Conservation (phyloP, 441 rosid species). For the Erodium moschatum region DNA sequence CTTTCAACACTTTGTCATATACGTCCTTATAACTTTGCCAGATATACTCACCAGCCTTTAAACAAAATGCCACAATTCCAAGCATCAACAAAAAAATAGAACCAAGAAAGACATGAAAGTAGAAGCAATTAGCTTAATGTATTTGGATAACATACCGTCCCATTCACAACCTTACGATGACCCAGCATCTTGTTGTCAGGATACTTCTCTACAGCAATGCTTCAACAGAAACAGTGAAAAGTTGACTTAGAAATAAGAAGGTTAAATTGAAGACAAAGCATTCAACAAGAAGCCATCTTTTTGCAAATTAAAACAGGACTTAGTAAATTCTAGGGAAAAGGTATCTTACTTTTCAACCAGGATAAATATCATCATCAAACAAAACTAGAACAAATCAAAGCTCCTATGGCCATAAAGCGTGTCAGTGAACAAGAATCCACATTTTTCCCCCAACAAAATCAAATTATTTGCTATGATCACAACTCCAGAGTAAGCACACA, state of each 20-base stretch:
- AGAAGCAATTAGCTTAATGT: background rate
- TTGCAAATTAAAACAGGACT: background rate
- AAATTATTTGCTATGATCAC: background rate
- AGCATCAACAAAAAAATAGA: background rate
- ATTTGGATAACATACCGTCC: conserved; percentile 39
- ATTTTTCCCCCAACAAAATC: background rate
- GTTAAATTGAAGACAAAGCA: background rate
- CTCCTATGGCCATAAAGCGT: background rate
- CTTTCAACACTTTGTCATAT: conserved; percentile 57
- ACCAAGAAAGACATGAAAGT: background rate
- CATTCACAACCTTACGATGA: conserved; percentile 54
- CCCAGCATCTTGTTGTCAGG: conserved; percentile 83
- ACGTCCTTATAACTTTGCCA: conserved; percentile 81
- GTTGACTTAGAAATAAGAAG: background rate
- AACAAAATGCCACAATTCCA: conserved; percentile 9
- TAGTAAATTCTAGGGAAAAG: background rate
- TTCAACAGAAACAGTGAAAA: conserved; percentile 23
- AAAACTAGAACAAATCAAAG: conserved; percentile 6
- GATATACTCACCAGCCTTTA: conserved; percentile 64
- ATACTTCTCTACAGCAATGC: conserved; percentile 65
- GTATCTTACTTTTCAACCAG: background rate
- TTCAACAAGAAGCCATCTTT: background rate
- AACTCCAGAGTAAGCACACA: background rate
- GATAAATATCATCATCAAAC: background rate
- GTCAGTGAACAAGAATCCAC: background rate